Base-by-base conservation (phyloP, 2,329 filamentous ascomycete genomes). In the Nannizziopsis barbatae region DNA sequence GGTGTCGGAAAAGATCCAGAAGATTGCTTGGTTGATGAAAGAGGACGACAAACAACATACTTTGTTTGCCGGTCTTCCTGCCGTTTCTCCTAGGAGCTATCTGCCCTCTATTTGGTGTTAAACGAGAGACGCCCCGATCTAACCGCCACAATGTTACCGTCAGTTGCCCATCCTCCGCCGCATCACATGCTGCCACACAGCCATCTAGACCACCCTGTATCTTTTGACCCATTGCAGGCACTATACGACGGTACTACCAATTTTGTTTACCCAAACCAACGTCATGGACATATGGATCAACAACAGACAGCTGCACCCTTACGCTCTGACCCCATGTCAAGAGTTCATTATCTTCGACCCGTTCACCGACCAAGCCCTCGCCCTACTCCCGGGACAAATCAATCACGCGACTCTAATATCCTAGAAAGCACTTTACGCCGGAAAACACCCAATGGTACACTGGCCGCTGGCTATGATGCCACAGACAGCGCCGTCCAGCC, bases 381-480 rank as follows among this genome's bases (percentile, higher is more conserved):
- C 32, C 58, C 64, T 52, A 49, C 55, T 20, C 49, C 58, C 6
- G 55, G 55, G 10, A 54, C 58, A n/a, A 53, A 53, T 42, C 12
- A 46, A 38, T 40, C 32, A 11, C 44, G 44, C 27, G 36, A 46
- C 20, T 52, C 57, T 22, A 58, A 52, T 22, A 42, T 57, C 14
- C 59, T 56, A 9, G 87, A 95, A 64, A 81, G 94, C 64, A 84
- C 86, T 57, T 73, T 95, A 49, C 80, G 90, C 55, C 80, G 90
- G 56, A 96, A 96, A 66, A 96, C 90, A 7, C 92, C 90, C 3
- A 90, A 83, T 60, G 92, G 90, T n/a, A 95, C 88, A 33, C 76
- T 96, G 52, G 83, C 90, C 55, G 87, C 86, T 47, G 88, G 87
- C 9, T 95, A 95, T 60, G 89, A 96, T 73, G 87, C 85, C 30